Evolutionary conservation across 164 flowering plant genomes (phyloP).

Genomic region (Liquidambar formosana): DNA sequence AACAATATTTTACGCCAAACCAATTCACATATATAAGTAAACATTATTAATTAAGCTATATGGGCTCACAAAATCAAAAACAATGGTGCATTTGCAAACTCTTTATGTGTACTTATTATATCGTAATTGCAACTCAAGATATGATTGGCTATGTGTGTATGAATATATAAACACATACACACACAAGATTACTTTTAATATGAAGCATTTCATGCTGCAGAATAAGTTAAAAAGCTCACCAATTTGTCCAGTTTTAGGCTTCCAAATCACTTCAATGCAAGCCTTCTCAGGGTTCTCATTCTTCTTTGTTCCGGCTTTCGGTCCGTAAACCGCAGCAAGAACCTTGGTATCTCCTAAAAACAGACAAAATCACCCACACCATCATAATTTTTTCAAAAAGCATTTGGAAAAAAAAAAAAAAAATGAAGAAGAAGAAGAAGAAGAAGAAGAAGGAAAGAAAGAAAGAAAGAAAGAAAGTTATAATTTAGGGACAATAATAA

Average conservation of each 20-base stretch:
- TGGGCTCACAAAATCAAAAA: no score
- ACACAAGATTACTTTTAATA: no score
- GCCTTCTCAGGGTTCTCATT: slow-evolving; percentile 93
- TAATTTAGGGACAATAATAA: background rate
- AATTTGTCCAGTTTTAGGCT: slow-evolving; percentile 84
- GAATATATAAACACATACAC: no score
- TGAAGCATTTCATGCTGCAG: background rate
- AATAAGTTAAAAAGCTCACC: slow-evolving; percentile 42
- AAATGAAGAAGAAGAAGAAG: no score
- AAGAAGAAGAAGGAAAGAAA: no score
- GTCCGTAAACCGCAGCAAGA: slow-evolving; percentile 91
- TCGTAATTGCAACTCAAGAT: no score
- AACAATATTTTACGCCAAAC: no score
- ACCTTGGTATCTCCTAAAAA: slow-evolving; percentile 78
- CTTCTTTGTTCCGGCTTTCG: slow-evolving; percentile 87
- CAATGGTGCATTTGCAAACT: background rate
- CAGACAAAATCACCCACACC: slow-evolving; percentile 2
- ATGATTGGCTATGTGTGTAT: no score
- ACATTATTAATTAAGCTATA: no score
- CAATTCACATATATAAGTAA: background rate
- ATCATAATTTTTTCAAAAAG: background rate
- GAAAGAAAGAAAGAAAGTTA: background rate
- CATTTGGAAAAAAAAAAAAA: background rate
- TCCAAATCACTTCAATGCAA: slow-evolving; percentile 91
- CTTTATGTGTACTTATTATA: background rate